Evolutionary conservation across 345 rosid species (phyloP).

Genomic region (Eucalyptus marginata): DNA sequence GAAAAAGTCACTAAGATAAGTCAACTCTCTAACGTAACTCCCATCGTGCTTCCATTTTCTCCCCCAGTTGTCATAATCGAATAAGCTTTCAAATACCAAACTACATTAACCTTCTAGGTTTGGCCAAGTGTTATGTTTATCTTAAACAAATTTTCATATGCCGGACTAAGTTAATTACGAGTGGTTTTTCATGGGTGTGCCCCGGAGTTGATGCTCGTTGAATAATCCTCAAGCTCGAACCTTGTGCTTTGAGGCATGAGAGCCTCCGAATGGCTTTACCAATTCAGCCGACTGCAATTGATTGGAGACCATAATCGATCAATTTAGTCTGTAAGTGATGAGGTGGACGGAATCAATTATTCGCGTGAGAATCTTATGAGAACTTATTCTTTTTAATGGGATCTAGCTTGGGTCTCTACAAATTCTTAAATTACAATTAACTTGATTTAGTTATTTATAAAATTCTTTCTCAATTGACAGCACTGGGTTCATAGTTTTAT

Average conservation of each 20-base stretch:
- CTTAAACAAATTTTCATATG: neutral
- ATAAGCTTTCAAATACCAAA: neutral
- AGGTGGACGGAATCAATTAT: neutral
- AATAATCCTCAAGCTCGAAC: neutral
- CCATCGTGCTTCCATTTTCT: neutral
- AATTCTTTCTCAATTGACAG: neutral
- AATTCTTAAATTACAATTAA: neutral
- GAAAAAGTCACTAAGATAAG: neutral
- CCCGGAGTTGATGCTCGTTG: neutral
- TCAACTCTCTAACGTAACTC: neutral
- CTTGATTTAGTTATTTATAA: neutral
- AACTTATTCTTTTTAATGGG: neutral
- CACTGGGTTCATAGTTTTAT: neutral
- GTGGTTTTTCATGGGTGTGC: neutral
- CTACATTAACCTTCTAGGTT: neutral
- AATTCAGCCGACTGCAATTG: accelerated
- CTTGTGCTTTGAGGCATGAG: neutral
- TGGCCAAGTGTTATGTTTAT: neutral
- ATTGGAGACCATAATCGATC: neutral
- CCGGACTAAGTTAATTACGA: neutral
- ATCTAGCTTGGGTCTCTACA: neutral
- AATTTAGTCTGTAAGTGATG: neutral
- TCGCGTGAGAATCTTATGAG: accelerated
- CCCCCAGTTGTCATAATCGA: neutral
- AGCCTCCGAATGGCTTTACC: neutral